Evolutionary conservation across 352 stramenopile genomes (phyloP).

Genomic region (Phytophthora fragariae): DNA sequence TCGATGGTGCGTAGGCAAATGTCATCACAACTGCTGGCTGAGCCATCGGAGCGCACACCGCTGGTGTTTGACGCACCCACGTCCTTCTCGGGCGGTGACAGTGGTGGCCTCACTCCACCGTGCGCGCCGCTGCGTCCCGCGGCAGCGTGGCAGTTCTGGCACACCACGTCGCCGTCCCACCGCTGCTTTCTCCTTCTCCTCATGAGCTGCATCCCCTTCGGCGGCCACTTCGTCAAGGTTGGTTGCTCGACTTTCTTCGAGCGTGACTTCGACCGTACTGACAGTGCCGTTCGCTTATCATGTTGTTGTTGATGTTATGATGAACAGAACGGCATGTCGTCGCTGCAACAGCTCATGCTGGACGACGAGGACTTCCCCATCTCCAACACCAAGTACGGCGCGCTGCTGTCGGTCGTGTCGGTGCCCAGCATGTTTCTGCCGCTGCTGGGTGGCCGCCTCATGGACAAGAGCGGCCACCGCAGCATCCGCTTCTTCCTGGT

Average conservation of each 20-base stretch:
- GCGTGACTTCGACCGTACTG: too few relatives aligned
- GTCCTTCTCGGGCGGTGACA: constrained; percentile 37
- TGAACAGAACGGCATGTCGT: constrained; percentile 79
- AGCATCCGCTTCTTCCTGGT: constrained; percentile 84
- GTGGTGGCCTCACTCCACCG: constrained; percentile 19
- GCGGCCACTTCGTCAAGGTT: constrained; percentile 88
- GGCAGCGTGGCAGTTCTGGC: constrained; percentile 77
- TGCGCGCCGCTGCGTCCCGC: constrained; percentile 48
- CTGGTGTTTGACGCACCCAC: constrained; percentile 27
- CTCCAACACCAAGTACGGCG: constrained; percentile 88
- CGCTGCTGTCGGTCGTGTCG: constrained; percentile 80
- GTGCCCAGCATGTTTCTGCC: constrained; percentile 88
- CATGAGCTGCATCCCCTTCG: constrained; percentile 89
- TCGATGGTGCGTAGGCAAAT: constrained; percentile 41
- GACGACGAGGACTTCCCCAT: constrained; percentile 70
- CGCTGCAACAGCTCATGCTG: constrained; percentile 83
- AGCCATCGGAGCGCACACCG: constrained; percentile 46
- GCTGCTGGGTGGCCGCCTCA: constrained; percentile 73
- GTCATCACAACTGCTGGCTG: constrained; percentile 1
- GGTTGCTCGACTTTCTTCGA: not conserved
- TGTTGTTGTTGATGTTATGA: not conserved
- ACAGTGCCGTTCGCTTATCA: not conserved
- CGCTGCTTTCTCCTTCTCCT: constrained; percentile 86
- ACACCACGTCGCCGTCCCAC: constrained; percentile 64
- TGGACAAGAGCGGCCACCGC: constrained; percentile 82